Percentiles rank a stretch among this genome's conserved stretches.
phyloP scores from a whole-genome alignment of 371 early-diverging fungal genomes.

The Rhizopus stolonifer region DNA sequence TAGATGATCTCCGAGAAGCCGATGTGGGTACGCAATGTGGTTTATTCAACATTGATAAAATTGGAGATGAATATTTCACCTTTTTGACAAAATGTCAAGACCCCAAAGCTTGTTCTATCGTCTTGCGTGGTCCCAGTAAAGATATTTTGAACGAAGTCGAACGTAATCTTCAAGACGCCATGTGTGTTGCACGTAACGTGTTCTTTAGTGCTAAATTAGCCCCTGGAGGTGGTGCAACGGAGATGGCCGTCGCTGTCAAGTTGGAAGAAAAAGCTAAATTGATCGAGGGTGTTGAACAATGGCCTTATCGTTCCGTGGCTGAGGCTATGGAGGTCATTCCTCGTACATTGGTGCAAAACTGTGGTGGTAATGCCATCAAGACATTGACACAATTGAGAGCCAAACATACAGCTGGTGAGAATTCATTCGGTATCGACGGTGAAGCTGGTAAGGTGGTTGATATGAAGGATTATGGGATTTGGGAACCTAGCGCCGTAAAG shows the following conservation, averaged over 20 bases:
- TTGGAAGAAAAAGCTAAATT: slow-evolving; percentile 89
- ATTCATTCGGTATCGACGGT: slow-evolving; percentile 97
- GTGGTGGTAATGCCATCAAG: slow-evolving; percentile 97
- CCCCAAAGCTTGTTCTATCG: slow-evolving; percentile 99
- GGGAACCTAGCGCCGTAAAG: slow-evolving; percentile 99
- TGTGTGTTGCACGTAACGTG: slow-evolving; percentile 98
- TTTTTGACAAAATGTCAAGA: slow-evolving; percentile 94
- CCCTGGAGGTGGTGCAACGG: slow-evolving; percentile 99
- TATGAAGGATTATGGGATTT: slow-evolving; percentile 95
- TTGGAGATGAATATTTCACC: slow-evolving; percentile 99
- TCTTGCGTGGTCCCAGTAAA: slow-evolving; percentile 98
- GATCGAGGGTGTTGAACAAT: slow-evolving; percentile 91
- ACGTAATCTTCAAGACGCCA: slow-evolving; percentile 99
- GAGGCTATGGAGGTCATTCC: slow-evolving; percentile 99
- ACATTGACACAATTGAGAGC: slow-evolving; percentile 92
- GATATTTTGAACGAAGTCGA: slow-evolving; percentile 99
- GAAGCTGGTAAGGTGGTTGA: slow-evolving; percentile 93
- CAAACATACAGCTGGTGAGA: slow-evolving; percentile 89
- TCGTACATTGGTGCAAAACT: slow-evolving; percentile 97
- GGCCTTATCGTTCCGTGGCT: slow-evolving; percentile 94
- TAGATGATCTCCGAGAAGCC: slow-evolving; percentile 94
- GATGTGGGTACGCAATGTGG: slow-evolving; percentile 97
- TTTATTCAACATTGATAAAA: slow-evolving; percentile 95
- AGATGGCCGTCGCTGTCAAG: slow-evolving; percentile 96
- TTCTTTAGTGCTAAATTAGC: slow-evolving; percentile 91